phyloP scores from a whole-genome alignment of 208 protist species.

The Leishmania mexicana region DNA sequence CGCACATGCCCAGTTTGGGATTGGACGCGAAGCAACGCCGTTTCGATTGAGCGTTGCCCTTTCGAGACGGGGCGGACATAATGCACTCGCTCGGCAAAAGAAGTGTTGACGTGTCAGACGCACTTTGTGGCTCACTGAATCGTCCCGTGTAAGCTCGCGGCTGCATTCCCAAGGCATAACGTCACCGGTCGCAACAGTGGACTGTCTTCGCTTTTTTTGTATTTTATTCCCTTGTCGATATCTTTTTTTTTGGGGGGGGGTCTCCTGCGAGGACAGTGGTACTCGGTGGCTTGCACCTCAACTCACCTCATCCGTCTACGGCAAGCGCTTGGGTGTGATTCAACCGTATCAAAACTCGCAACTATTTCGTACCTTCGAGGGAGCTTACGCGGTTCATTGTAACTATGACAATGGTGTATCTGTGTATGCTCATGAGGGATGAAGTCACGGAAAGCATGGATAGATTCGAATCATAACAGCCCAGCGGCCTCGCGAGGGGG shows the following conservation, averaged over 20 bases:
- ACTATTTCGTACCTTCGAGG: not conserved
- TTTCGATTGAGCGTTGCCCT: not conserved
- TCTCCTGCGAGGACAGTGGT: not conserved
- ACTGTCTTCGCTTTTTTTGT: not conserved
- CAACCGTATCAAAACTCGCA: not conserved
- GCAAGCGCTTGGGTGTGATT: not conserved
- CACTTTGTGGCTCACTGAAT: not conserved
- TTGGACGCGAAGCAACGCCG: not conserved
- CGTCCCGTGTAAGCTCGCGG: not conserved
- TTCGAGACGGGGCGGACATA: not conserved
- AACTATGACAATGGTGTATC: slow-evolving; percentile 38
- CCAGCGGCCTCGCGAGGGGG: not conserved
- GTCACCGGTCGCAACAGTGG: not conserved
- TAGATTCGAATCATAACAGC: slow-evolving; percentile 26
- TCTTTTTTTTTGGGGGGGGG: not conserved
- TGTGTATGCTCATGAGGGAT: slow-evolving; percentile 27
- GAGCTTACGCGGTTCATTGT: slow-evolving; percentile 1
- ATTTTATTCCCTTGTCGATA: not conserved
- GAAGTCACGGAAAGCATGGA: slow-evolving; percentile 35
- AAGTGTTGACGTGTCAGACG: not conserved
- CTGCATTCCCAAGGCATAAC: not conserved
- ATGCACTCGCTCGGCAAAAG: not conserved
- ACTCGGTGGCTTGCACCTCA: not conserved
- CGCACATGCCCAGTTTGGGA: not conserved
- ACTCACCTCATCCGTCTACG: not conserved